These are phyloP conservation scores for Aspergillus sp. DNA, from an alignment of 2,329 filamentous ascomycete species.

Conservation along the genomic window DNA sequence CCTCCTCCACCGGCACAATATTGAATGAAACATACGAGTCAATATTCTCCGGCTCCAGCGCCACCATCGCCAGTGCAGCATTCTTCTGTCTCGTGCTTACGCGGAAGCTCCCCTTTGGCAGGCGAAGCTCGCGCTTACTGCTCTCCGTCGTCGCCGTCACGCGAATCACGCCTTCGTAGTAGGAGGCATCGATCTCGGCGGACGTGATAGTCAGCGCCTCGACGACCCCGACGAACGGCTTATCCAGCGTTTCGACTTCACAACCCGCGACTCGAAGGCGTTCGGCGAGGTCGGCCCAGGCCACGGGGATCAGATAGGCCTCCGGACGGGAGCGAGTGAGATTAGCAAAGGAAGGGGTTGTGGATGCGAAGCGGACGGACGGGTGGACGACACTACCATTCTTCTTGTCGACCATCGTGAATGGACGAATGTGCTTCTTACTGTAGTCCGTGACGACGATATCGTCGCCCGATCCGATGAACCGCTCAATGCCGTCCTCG, in stretches of 20 bases:
- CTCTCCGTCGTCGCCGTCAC: slow-evolving; percentile 2
- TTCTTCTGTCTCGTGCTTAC: slow-evolving; percentile 7
- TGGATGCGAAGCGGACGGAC: slow-evolving; percentile 7
- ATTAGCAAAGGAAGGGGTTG: slow-evolving; percentile 1
- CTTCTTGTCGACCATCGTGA: slow-evolving; percentile 2
- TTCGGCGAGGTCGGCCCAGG: not conserved
- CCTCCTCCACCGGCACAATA: slow-evolving; percentile 4
- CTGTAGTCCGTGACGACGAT: slow-evolving; percentile 3
- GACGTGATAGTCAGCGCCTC: slow-evolving; percentile 4
- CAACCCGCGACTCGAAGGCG: not conserved
- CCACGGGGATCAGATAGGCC: slow-evolving; percentile 4
- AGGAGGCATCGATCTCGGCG: not conserved
- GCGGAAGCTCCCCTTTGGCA: slow-evolving; percentile 3
- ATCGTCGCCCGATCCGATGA: not conserved
- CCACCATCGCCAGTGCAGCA: slow-evolving; percentile 8
- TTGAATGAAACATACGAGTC: slow-evolving; percentile 11
- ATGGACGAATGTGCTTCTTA: not conserved
- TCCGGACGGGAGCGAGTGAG: slow-evolving; percentile 7
- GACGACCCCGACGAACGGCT: slow-evolving; percentile 1
- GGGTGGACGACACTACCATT: slow-evolving; percentile 6
- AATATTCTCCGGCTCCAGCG: slow-evolving; percentile 9
- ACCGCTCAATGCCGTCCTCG: slow-evolving; percentile 1
- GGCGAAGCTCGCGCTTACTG: not conserved
- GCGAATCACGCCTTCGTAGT: slow-evolving; percentile 7
- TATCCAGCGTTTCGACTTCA: slow-evolving; percentile 1